These are phyloP conservation scores for Pinus albicaulis DNA, from an alignment of 75 land plant genomes.

Conservation along the genomic window DNA sequence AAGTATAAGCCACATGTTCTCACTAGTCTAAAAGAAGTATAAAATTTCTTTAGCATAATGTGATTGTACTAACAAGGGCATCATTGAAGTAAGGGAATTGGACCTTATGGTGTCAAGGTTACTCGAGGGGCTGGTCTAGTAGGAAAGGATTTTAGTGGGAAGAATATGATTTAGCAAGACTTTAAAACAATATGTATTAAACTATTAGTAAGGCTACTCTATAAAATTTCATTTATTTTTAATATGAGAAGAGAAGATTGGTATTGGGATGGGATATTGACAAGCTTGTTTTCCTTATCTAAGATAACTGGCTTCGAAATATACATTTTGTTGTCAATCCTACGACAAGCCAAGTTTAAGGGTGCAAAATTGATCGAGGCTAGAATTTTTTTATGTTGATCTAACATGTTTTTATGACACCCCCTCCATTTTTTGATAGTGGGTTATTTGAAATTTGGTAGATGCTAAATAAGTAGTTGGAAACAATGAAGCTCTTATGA, in stretches of 20 bases:
- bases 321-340: conserved; percentile 53
- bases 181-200: conserved; percentile 73
- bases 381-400: conserved; percentile 93
- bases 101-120: conserved; percentile 88
- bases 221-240: neutral
- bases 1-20: neutral
- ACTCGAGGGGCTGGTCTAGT: conserved; percentile 88
- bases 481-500: neutral
- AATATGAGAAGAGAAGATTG: neutral
- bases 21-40: neutral
- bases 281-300: neutral
- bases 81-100: conserved; percentile 64
- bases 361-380: conserved; percentile 89
- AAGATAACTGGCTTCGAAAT: neutral
- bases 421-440: neutral
- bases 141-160: conserved; percentile 88
- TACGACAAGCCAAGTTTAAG: conserved; percentile 88
- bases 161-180: conserved; percentile 84
- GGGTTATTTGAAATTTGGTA: neutral
- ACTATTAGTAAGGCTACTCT: neutral
- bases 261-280: neutral
- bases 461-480: neutral
- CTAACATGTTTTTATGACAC: conserved; percentile 61
- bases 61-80: neutral
- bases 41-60: neutral